Conservation (phyloP, 1,284 basidiomycete genomes). For the Trametes versicolor region DNA sequence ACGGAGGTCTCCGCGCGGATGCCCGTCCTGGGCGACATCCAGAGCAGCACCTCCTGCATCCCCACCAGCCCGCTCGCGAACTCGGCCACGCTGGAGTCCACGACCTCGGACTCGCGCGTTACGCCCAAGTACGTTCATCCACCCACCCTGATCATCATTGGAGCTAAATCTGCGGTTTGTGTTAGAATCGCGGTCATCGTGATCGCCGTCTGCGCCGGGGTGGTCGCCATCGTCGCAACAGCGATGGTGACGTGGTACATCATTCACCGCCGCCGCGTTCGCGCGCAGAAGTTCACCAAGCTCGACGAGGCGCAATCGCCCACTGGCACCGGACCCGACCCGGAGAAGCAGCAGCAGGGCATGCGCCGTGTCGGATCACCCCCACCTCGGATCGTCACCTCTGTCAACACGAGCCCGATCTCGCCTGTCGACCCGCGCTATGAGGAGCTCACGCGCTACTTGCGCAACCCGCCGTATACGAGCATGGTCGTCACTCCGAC, state of each 20-base stretch:
- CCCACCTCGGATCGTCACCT: conserved; percentile 20
- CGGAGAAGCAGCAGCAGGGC: conserved; percentile 29
- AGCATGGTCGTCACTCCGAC: conserved; percentile 29
- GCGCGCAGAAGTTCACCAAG: conserved; percentile 28
- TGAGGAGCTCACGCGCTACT: conserved; percentile 19
- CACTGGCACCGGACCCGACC: conserved; percentile 12
- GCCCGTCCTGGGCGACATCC: conserved; percentile 42
- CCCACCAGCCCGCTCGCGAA: conserved; percentile 23
- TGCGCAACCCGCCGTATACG: conserved; percentile 32
- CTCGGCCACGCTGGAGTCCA: conserved; percentile 21
- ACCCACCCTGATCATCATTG: conserved; percentile 1
- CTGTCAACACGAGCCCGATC: conserved; percentile 21
- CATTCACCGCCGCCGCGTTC: conserved; percentile 49
- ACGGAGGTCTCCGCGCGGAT: conserved; percentile 42
- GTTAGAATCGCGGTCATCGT: conserved; percentile 37
- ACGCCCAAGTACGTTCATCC: conserved; percentile 28
- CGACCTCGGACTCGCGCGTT: conserved; percentile 16
- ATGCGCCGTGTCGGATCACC: conserved; percentile 9
- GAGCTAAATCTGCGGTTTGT: background rate
- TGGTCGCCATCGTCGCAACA: conserved; percentile 50
- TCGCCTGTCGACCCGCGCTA: conserved; percentile 25
- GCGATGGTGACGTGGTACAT: conserved; percentile 55
- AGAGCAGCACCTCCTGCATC: conserved; percentile 44
- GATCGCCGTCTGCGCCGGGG: conserved; percentile 52
- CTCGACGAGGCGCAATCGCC: conserved; percentile 25